Evolutionary conservation across 1,284 basidiomycete genomes (phyloP), one percentile per base, ranked within the genome.

Genomic region (Tremellales sp.): DNA sequence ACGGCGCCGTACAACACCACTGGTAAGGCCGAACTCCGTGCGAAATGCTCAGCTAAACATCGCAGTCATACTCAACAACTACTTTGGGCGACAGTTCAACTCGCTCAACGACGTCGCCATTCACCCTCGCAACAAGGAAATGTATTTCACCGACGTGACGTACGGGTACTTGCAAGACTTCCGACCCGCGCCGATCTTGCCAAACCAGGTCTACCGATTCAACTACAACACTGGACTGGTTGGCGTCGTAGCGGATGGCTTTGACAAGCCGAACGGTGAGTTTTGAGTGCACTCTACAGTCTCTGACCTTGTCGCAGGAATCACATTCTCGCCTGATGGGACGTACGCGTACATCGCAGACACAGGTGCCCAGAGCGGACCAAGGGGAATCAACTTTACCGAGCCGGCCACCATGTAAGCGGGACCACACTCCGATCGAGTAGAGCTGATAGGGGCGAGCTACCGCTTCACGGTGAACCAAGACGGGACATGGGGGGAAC

Each of bases 101-200:
- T 85, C 85, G 1, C 71, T 88, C 46, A 88, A 89, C 66, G 87
- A 90, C 63, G 75, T 84, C 50, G 86, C 84, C 60, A 75, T 88
- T 3, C 84, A 87, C 52, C 84, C 84, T 0, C 46, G 55, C 10
- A 68, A 62, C 52, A 60, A 62, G 46, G 55, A 64, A 29, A 25
- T 68, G 3, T 66, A 66, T 54, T 68, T 68, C 39, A 64, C 64
- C n/a, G 87, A 89, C 64, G 77, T 79, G 6, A 75, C 64, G n/a
- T 77, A 77, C 46, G 75, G 73, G 4, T 64, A 61, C 71, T 81
- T 87, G 58, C 80, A 82, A 58, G 71, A 78, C 44, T 89, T 88
- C 77, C 80, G 85, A 45, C 80, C 82, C 0, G 56, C 69, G 0
- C 84, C 84, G 2, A 75, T 81, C 36, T 65, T 88, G 37, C 85